Conservation (phyloP, 2,329 filamentous ascomycete species). For the Diplodia mutila region DNA sequence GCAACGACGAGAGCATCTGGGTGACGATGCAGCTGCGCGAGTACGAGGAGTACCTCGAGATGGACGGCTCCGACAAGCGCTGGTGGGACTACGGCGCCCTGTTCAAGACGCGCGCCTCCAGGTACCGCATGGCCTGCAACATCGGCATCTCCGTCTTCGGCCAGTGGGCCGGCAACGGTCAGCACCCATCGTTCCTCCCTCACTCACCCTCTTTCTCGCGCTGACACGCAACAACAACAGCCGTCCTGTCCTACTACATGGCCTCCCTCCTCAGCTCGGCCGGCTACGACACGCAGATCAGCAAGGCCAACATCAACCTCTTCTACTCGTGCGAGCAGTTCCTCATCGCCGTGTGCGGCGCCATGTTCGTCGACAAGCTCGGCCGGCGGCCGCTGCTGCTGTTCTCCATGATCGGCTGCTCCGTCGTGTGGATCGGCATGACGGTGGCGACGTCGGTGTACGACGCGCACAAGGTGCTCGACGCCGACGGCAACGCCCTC, state of each 20-base stretch:
- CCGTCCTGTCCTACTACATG: conserved; percentile 26
- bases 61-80: conserved; percentile 57
- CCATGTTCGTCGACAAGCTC: conserved; percentile 39
- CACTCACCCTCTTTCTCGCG: not conserved
- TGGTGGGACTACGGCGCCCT: conserved; percentile 65
- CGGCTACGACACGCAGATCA: conserved; percentile 18
- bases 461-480: conserved; percentile 4
- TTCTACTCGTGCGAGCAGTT: conserved; percentile 34
- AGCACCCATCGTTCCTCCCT: not conserved
- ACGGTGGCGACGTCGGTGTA: conserved; percentile 29
- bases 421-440: conserved; percentile 36
- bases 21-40: conserved; percentile 62
- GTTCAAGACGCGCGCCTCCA: conserved; percentile 52
- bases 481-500: not conserved
- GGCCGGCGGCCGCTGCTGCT: conserved; percentile 41
- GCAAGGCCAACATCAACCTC: conserved; percentile 26
- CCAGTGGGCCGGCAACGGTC: conserved; percentile 43
- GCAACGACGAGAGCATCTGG: conserved; percentile 56
- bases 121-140: conserved; percentile 58
- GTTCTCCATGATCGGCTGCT: conserved; percentile 31
- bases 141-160: conserved; percentile 59
- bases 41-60: conserved; percentile 56
- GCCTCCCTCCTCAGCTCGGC: conserved; percentile 18
- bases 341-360: conserved; percentile 40
- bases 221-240: not conserved